Evolutionary conservation across 106 monocot species (phyloP), one percentile per base, ranked within the genome.

Genomic region (Alisma plantagoaquatica): DNA sequence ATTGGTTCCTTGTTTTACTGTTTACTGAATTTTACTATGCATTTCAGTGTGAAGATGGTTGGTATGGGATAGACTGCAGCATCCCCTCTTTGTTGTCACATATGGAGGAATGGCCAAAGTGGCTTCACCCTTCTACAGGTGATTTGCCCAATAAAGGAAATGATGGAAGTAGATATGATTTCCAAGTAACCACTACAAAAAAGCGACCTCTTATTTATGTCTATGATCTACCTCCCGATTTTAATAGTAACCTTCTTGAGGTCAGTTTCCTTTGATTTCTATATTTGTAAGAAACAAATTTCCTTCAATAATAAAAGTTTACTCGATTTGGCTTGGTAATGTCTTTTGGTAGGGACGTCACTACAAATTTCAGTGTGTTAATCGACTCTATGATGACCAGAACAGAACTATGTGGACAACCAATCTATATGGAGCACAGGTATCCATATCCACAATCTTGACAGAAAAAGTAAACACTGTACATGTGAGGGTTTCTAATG

Each of bases 21-120:
- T n/a, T n/a, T n/a, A n/a, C n/a, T n/a, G n/a, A n/a, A n/a, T n/a
- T n/a, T n/a, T n/a, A n/a, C n/a, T 38, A 7, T 38, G 35, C 9
- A 6, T 38, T 38, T 38, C 78, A 98, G 98, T 90, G 98, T 73
- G 55, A 75, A 53, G 65, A 59, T 44, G 79, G 75, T 28, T 90
- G 85, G 79, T 90, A 86, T 64, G 90, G 98, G 14, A 79, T 86
- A 50, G 98, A 98, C 73, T 98, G 98, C 72, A 90, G 98, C 49
- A 79, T 90, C 15, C 98, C 98, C 43, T 82, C 90, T 38, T 24
- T 68, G 47, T 41, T 33, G 30, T 68, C 82, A 26, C 54, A 75
- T 38, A 41, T 85, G 53, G 58, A 74, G 58, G 70, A 82, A 15
- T 82, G 78, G 84, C 98, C 98, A 25, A 59, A 16, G 31, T 98